Evolutionary conservation across 2,329 filamentous ascomycete genomes (phyloP).

Genomic region (Alternaria alternata): DNA sequence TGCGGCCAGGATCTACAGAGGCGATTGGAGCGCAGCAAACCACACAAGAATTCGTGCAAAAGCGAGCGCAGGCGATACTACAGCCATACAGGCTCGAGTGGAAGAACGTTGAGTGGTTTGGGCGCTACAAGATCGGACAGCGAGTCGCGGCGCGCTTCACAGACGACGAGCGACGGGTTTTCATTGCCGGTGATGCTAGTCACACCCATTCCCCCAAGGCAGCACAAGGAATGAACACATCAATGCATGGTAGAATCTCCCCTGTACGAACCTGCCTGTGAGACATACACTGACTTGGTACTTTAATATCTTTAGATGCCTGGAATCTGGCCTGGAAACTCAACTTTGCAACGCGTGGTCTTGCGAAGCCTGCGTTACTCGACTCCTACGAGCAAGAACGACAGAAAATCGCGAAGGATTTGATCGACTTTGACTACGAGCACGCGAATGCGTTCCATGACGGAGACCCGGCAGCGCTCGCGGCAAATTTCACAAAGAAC

Average conservation of each 20-base stretch:
- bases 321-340: constrained; percentile 57
- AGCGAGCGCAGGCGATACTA: constrained; percentile 63
- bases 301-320: constrained; percentile 29
- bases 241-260: constrained; percentile 46
- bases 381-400: constrained; percentile 54
- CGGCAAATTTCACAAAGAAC: constrained; percentile 74
- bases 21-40: constrained; percentile 43
- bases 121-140: constrained; percentile 61
- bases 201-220: constrained; percentile 55
- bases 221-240: constrained; percentile 57
- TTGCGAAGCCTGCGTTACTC: constrained; percentile 50
- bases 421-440: constrained; percentile 57
- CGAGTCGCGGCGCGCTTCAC: constrained; percentile 57
- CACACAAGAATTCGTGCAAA: constrained; percentile 74
- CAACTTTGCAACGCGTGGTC: constrained; percentile 50
- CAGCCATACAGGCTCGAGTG: constrained; percentile 56
- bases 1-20: constrained; percentile 49
- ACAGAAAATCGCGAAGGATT: constrained; percentile 54
- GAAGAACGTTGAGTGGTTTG: constrained; percentile 60
- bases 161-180: constrained; percentile 53
- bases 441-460: constrained; percentile 63
- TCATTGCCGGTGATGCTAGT: constrained; percentile 60
- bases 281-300: background rate
- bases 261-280: background rate
- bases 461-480: constrained; percentile 69